These are phyloP conservation scores for Rosa rugosa DNA, from an alignment of 306 rosid species.

Conservation along the genomic window DNA sequence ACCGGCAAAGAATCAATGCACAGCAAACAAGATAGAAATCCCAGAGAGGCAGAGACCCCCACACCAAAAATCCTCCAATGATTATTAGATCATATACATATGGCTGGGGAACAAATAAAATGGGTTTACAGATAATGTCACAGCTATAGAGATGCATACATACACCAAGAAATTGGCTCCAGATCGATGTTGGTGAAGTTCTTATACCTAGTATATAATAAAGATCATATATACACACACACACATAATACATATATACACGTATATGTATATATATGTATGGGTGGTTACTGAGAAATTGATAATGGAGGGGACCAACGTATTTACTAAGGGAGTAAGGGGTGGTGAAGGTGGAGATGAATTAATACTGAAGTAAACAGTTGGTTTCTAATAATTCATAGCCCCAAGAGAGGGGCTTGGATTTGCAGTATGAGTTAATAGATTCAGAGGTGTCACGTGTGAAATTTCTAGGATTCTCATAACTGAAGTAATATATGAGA, in stretches of 20 bases:
- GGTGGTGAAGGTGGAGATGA: not conserved
- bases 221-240: no score
- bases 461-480: conserved; percentile 20
- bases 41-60: conserved; percentile 1
- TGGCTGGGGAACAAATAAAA: not conserved
- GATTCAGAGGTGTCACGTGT: conserved; percentile 12
- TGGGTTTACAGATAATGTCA: not conserved
- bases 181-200: not conserved
- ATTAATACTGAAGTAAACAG: not conserved
- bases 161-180: not conserved
- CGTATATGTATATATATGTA: no score
- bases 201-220: not conserved
- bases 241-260: no score
- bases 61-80: not conserved
- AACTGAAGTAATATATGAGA: not conserved
- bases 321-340: not conserved
- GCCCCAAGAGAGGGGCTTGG: not conserved
- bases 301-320: conserved; percentile 2
- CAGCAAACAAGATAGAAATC: not conserved
- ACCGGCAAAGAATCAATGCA: conserved; percentile 2
- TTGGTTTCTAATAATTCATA: not conserved
- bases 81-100: not conserved
- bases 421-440: not conserved
- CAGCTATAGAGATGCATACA: no score
- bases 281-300: not conserved